Conservation (phyloP, 2,329 filamentous ascomycete species). For the Scedosporium apiospermum region DNA sequence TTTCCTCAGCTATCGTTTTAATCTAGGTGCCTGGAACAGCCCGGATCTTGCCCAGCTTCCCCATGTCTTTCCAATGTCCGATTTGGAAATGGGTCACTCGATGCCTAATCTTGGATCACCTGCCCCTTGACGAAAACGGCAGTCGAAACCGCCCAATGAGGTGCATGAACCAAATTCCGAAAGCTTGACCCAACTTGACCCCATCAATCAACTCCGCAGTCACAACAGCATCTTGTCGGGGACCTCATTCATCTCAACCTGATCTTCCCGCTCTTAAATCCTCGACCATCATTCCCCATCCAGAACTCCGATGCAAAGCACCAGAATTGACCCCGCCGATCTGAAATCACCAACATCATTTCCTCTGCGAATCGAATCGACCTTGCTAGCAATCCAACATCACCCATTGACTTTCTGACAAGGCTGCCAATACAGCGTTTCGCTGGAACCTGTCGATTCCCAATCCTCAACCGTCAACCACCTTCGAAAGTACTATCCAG, state of each 20-base stretch:
- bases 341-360: neutral
- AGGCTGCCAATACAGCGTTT: neutral
- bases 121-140: neutral
- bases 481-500: neutral
- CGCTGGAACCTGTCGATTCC: neutral
- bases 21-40: neutral
- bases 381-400: neutral
- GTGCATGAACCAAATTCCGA: neutral
- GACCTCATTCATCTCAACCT: neutral
- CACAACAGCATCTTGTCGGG: neutral
- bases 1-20: neutral
- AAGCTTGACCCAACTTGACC: neutral
- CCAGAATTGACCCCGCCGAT: neutral
- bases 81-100: constrained; percentile 3
- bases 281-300: neutral
- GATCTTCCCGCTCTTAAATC: neutral
- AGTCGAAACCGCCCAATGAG: neutral
- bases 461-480: neutral
- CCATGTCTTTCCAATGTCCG: neutral
- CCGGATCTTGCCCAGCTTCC: neutral
- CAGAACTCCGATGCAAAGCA: neutral
- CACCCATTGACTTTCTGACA: neutral
- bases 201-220: neutral
- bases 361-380: neutral
- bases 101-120: neutral